Conservation (phyloP, 768 basidiomycete genomes). For the Naganishia antarctica region DNA sequence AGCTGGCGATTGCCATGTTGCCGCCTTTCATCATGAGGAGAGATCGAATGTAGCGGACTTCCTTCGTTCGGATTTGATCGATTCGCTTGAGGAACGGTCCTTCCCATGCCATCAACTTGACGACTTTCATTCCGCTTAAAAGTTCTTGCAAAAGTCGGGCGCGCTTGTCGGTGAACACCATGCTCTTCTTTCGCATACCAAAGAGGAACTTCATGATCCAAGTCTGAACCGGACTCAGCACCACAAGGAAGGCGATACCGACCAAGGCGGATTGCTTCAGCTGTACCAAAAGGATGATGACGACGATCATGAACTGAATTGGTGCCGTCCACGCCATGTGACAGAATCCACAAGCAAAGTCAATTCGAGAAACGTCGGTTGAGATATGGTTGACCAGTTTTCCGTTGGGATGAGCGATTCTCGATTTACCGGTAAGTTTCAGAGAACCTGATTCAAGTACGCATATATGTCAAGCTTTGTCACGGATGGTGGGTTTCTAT, state of each 20-base stretch:
- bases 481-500: too few relatives aligned
- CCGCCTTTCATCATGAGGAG: conserved; percentile 40
- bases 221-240: conserved; percentile 64
- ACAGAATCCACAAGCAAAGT: conserved; percentile 68
- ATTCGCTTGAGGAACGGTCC: conserved; percentile 70
- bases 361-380: conserved; percentile 67
- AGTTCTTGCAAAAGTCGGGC: conserved; percentile 86
- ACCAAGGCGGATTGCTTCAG: conserved; percentile 62
- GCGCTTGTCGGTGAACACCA: conserved; percentile 84
- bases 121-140: conserved; percentile 79
- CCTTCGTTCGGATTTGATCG: conserved; percentile 63
- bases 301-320: conserved; percentile 35
- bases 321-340: conserved; percentile 70
- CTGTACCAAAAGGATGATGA: conserved; percentile 63
- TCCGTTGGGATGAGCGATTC: conserved; percentile 76
- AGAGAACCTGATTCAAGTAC: conserved; percentile 53
- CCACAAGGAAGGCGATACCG: conserved; percentile 52
- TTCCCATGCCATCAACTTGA: conserved; percentile 92
- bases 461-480: too few relatives aligned
- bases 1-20: conserved; percentile 55
- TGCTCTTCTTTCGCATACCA: conserved; percentile 63
- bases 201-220: conserved; percentile 70
- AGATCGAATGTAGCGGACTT: conserved; percentile 59
- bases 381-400: conserved; percentile 84
- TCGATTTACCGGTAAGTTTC: conserved; percentile 68